A percentile compares a stretch with the other conserved stretches of the same genome.
These are phyloP conservation scores for Blastobotrys peoriensis DNA, from an alignment of 805 yeast species.

Conservation along the genomic window DNA sequence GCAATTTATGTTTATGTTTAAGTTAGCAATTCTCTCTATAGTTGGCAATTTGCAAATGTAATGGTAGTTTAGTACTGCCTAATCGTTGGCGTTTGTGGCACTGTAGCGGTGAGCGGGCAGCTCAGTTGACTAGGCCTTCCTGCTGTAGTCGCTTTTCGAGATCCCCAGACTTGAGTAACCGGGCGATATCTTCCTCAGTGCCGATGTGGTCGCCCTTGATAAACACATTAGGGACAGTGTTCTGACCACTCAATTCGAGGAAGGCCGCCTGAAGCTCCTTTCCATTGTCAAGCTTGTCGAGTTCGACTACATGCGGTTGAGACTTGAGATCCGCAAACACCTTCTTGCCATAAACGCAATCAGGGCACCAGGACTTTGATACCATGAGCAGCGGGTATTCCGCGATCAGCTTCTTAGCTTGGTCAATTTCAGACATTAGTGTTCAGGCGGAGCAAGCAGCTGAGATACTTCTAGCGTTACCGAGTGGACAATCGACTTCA, in stretches of 20 bases:
- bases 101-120: no score
- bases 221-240: constrained; percentile 67
- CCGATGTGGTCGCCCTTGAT: constrained; percentile 56
- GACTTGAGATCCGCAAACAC: constrained; percentile 52
- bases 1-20: no score
- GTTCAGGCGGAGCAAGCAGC: no score
- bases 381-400: constrained; percentile 48
- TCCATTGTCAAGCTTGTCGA: constrained; percentile 54
- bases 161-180: constrained; percentile 18
- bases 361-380: constrained; percentile 75
- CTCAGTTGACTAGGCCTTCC: constrained; percentile 23
- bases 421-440: constrained; percentile 12
- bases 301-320: constrained; percentile 49
- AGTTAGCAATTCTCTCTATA: no score
- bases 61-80: no score
- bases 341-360: constrained; percentile 57
- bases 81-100: no score
- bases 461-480: neutral
- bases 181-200: constrained; percentile 36
- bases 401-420: constrained; percentile 43
- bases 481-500: no score
- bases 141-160: constrained; percentile 13
- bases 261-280: constrained; percentile 48
- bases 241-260: constrained; percentile 50
- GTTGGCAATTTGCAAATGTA: neutral